Evolutionary conservation across 768 basidiomycete genomes (phyloP).

Genomic region (Cubamyces lactineus): DNA sequence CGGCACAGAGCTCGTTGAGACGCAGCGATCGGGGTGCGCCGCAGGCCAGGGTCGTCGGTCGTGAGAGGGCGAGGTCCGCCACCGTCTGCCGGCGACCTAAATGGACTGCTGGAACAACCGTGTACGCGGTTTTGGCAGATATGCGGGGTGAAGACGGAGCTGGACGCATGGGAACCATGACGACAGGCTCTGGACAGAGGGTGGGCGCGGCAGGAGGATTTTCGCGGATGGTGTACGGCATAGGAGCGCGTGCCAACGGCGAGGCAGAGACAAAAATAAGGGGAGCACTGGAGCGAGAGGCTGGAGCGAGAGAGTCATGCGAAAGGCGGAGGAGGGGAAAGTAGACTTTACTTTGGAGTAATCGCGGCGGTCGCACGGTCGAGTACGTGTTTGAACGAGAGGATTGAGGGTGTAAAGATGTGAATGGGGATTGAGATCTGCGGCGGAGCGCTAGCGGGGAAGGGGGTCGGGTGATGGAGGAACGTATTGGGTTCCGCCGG

Average conservation of each 20-base stretch:
- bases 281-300: background rate
- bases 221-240: constrained; percentile 10
- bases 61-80: background rate
- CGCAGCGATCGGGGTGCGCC: too few species aligned
- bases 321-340: background rate
- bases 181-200: background rate
- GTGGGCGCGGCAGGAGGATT: constrained; percentile 7
- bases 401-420: too few species aligned
- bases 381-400: background rate
- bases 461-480: background rate
- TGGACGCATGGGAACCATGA: background rate
- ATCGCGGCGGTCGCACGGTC: constrained; percentile 5
- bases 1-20: too few species aligned
- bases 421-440: background rate
- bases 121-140: background rate
- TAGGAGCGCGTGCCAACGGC: background rate
- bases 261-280: background rate
- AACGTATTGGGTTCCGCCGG: background rate
- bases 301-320: background rate
- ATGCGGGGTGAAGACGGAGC: background rate
- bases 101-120: background rate
- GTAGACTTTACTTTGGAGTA: constrained; percentile 10
- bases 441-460: background rate
- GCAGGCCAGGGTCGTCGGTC: too few species aligned
- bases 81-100: constrained; percentile 2